Conservation (phyloP, 2,329 filamentous ascomycete species). For the Colletotrichum zoysiae region DNA sequence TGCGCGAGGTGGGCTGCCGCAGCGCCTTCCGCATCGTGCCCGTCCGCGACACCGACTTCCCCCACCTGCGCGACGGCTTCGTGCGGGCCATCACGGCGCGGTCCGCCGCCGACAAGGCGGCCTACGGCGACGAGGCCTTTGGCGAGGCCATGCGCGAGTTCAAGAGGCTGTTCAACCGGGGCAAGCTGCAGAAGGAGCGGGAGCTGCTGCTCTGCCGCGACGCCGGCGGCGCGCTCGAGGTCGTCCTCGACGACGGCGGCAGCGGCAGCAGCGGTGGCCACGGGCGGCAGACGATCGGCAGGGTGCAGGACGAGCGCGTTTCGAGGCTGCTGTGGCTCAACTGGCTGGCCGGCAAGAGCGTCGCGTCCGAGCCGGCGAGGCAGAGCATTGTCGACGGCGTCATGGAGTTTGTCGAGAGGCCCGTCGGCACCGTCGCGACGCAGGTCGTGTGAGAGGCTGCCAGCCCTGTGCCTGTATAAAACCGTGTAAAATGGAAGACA, state of each 20-base stretch:
- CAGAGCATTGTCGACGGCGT: constrained; percentile 88
- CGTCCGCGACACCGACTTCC: constrained; percentile 94
- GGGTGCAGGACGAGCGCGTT: constrained; percentile 82
- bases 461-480: background rate
- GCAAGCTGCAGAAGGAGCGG: constrained; percentile 82
- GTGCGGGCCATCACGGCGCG: constrained; percentile 85
- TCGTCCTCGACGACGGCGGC: constrained; percentile 73
- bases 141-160: constrained; percentile 81
- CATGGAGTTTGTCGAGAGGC: constrained; percentile 88
- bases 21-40: constrained; percentile 88
- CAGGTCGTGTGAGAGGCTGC: constrained; percentile 68
- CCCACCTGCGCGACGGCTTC: constrained; percentile 91
- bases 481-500: background rate
- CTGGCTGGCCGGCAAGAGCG: constrained; percentile 87
- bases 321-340: constrained; percentile 88
- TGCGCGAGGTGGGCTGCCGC: constrained; percentile 76
- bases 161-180: constrained; percentile 83
- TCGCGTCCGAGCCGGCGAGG: constrained; percentile 86
- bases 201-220: constrained; percentile 81
- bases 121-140: constrained; percentile 79
- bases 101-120: constrained; percentile 68
- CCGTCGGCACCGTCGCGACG: constrained; percentile 86
- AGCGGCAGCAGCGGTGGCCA: constrained; percentile 41
- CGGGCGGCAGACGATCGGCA: constrained; percentile 72
- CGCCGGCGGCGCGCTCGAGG: constrained; percentile 72